A percentile compares a stretch with the other conserved stretches of the same genome.
Conservation (phyloP, 1,139 yeast species). For the Barnettozyma hawaiiensis region DNA sequence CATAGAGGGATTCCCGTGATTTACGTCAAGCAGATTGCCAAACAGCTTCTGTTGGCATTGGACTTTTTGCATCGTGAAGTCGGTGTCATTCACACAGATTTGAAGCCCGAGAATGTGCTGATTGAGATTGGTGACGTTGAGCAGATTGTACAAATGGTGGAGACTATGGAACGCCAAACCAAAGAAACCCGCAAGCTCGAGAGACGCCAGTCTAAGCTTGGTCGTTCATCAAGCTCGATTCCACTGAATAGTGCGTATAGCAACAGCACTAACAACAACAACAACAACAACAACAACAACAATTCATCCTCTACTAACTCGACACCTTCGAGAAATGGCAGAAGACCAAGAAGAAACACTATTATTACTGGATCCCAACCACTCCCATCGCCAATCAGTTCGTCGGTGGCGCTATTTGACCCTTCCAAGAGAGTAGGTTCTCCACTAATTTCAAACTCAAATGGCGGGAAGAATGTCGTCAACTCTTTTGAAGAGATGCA, state of each 20-base stretch:
- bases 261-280: too few relatives aligned
- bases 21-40: conserved; percentile 69
- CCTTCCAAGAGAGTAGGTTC: conserved; percentile 9
- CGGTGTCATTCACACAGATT: conserved; percentile 76
- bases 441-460: conserved; percentile 5
- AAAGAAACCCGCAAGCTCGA: conserved; percentile 37
- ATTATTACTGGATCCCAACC: conserved; percentile 86
- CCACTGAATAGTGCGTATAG: conserved; percentile 7
- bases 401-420: conserved; percentile 33
- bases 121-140: conserved; percentile 73
- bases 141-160: conserved; percentile 54
- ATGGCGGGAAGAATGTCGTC: conserved; percentile 13
- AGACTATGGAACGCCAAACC: conserved; percentile 45
- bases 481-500: conserved; percentile 28
- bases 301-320: conserved; percentile 16
- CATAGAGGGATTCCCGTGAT: conserved; percentile 68
- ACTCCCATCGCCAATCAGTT: conserved; percentile 67
- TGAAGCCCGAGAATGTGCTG: conserved; percentile 73
- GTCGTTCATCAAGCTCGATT: conserved; percentile 13
- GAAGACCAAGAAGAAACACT: conserved; percentile 67
- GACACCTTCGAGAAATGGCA: conserved; percentile 25
- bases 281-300: too few relatives aligned
- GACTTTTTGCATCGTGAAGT: conserved; percentile 69
- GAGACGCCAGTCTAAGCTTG: conserved; percentile 28
- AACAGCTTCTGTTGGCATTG: conserved; percentile 59